phyloP scores from a whole-genome alignment of 139 green algal genomes.

The Pseudopediastrum boryanum region DNA sequence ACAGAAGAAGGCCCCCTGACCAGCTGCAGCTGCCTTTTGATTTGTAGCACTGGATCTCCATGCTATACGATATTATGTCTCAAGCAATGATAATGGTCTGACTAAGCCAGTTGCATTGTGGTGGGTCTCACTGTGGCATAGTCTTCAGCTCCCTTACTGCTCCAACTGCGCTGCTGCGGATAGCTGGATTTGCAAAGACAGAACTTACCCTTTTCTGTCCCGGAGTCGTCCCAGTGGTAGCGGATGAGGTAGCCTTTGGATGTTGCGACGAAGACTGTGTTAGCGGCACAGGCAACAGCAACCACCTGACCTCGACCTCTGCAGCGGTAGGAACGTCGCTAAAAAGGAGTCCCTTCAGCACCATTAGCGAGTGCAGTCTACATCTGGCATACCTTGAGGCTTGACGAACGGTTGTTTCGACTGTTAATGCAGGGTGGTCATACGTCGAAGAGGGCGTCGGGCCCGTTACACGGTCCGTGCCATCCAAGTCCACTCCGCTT shows the following conservation, averaged over 20 bases:
- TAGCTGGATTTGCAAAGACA: neutral
- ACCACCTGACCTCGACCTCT: constrained; percentile 64
- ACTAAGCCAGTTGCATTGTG: neutral
- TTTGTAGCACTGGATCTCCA: too few species aligned
- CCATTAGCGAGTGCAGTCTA: neutral
- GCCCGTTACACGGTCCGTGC: too few species aligned
- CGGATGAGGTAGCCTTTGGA: constrained; percentile 75
- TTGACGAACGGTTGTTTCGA: constrained; percentile 36
- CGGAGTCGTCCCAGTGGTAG: constrained; percentile 72
- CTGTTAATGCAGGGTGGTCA: constrained; percentile 27
- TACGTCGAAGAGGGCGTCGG: constrained; percentile 7
- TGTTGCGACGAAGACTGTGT: constrained; percentile 79
- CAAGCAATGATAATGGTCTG: too few species aligned
- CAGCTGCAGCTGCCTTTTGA: too few species aligned
- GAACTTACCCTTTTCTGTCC: constrained; percentile 46
- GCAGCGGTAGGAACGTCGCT: constrained; percentile 18
- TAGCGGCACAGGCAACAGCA: constrained; percentile 54
- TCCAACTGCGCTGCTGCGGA: constrained; percentile 9
- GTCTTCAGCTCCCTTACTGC: too few species aligned
- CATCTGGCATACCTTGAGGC: constrained; percentile 19
- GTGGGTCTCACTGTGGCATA: too few species aligned
- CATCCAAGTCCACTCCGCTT: neutral
- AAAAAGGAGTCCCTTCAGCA: neutral
- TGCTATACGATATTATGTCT: too few species aligned
- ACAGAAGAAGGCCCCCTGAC: too few species aligned